Evolutionary conservation across 208 protist genomes (phyloP).

Genomic region (Crithidia acanthocephali): DNA sequence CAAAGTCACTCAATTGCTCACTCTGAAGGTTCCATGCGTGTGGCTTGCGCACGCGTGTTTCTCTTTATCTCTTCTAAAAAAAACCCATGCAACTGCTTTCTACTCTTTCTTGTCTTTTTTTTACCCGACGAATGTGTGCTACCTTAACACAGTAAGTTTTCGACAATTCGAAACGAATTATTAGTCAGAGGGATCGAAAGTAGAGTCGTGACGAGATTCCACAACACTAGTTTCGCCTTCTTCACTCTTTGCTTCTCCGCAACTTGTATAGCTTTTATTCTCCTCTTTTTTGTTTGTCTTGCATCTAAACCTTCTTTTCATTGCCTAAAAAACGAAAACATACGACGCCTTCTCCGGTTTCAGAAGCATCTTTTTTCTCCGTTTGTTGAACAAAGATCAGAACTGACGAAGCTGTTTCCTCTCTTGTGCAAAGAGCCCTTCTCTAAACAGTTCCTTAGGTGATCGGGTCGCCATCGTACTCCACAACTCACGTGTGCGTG

Average conservation of each 20-base stretch:
- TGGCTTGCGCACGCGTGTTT: no score
- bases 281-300: constrained; percentile 1
- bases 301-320: not conserved
- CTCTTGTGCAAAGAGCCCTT: no score
- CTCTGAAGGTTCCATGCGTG: no score
- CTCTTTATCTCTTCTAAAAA: no score
- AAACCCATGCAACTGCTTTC: not conserved
- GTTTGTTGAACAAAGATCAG: not conserved
- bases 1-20: no score
- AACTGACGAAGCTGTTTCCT: no score
- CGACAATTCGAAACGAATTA: constrained; percentile 1
- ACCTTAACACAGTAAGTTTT: not conserved
- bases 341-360: no score
- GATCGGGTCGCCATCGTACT: constrained; percentile 1
- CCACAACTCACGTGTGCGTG: constrained; percentile 1
- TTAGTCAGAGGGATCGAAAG: not conserved
- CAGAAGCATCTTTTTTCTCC: not conserved
- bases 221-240: constrained; percentile 11
- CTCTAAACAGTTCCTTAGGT: not conserved
- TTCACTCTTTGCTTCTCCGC: constrained; percentile 18
- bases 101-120: not conserved
- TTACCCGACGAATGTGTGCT: no score
- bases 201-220: constrained; percentile 6
- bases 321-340: no score
- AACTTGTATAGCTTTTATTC: constrained; percentile 20